Base-by-base conservation (phyloP, 371 early-diverging fungal species). In the Syncephalastrum racemosum region DNA sequence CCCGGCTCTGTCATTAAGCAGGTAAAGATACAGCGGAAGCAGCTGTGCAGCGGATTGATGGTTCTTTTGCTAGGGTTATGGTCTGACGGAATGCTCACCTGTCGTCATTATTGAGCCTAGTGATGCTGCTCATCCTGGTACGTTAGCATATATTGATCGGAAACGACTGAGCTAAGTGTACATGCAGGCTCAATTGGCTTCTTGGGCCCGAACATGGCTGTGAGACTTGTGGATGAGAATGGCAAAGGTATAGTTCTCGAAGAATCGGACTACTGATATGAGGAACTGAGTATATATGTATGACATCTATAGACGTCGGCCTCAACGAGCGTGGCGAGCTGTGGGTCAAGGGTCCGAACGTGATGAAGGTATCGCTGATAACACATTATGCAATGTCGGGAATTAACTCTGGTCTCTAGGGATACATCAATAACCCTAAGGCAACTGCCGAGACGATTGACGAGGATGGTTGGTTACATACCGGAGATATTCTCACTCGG, bases 401-500 rank as follows among this genome's bases (percentile, higher is more conserved):
- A 49, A 46, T 20, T 41, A 22, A 39, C n/a, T 18, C 7, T 46
- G 62, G 80, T 23, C 80, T 84, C 82, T 63, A 79, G 60, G 89
- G 87, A 1, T 88, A 90, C 49, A 68, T 83, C 25, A 83, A 88
- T 51, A 86, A 85, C 45, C 71, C 77, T 18, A 62, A 86, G 52
- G 92, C 90, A 0, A 91, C 91, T 0, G 66, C 66, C 13, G 85
- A 78, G 1, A 66, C 79, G 4, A 79, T 88, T 14, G 86, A 87
- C 60, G 46, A 56, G 4, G 63, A 86, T 4, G 84, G 82, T 0
- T 95, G 84, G 66, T 68, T 93, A 47, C 92, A 88, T 56, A 90
- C 92, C 0, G 94, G 93, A n/a, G 96, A 96, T 63, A 69, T 95
- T 43, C 94, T 83, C 2, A 56, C 79, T 15, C 71, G 86, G 7